Conservation (phyloP, 331 rosid species). For the Spiraea crenata region DNA sequence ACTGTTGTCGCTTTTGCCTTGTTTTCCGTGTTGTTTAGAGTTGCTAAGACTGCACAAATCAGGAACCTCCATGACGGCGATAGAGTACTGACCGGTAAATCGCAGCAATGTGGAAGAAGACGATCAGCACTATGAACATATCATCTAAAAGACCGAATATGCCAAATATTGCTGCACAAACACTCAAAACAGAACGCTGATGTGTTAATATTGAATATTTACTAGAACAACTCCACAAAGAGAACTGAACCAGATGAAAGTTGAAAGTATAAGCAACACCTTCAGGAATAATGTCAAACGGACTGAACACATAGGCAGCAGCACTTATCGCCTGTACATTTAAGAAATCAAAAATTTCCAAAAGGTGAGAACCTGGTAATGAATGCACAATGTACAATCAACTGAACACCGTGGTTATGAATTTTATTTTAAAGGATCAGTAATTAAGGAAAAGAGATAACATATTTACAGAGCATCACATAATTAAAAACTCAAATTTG, state of each 20-base stretch:
- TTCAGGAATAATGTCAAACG: constrained; percentile 92
- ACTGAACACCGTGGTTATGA: not conserved
- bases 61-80: constrained; percentile 72
- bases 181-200: not conserved
- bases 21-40: not conserved
- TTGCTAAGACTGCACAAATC: constrained; percentile 10
- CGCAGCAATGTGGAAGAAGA: constrained; percentile 77
- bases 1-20: not conserved
- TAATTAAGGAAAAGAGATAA: too few relatives aligned
- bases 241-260: not conserved
- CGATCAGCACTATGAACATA: constrained; percentile 54
- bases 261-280: constrained; percentile 45
- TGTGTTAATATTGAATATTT: not conserved
- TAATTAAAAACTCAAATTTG: not conserved
- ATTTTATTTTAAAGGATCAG: too few relatives aligned
- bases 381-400: not conserved
- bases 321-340: constrained; percentile 55
- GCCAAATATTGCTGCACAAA: constrained; percentile 69
- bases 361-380: not conserved
- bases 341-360: not conserved
- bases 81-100: constrained; percentile 71
- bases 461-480: not conserved
- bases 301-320: constrained; percentile 63
- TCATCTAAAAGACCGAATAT: constrained; percentile 82
- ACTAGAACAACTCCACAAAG: constrained; percentile 8